Conservation (phyloP, 106 monocot species). For the Acorus calamus region DNA sequence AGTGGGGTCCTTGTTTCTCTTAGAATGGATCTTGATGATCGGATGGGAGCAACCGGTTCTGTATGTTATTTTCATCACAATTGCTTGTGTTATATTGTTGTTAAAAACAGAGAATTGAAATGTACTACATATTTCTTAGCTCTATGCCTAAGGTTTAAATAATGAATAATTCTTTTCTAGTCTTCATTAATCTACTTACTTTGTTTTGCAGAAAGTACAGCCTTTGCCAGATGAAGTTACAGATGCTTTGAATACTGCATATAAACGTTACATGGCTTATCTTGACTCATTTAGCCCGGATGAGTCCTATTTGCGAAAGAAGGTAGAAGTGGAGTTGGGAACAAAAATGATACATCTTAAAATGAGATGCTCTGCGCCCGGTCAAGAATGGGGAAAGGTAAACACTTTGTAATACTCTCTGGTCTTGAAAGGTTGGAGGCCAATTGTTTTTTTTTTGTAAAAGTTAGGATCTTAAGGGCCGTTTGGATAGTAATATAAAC, state of each 20-base stretch:
- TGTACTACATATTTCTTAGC: no score
- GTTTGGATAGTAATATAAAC: no score
- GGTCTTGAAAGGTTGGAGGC: no score
- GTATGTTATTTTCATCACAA: constrained; percentile 24
- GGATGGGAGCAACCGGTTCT: constrained; percentile 68
- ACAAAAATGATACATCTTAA: constrained; percentile 94
- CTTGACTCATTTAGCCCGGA: constrained; percentile 82
- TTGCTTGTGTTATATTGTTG: background rate
- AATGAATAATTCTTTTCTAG: no score
- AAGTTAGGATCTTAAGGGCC: no score
- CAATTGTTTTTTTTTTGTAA: no score
- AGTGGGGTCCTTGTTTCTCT: constrained; percentile 68
- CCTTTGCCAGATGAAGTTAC: constrained; percentile 51
- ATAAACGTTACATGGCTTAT: constrained; percentile 75
- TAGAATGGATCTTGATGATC: constrained; percentile 95
- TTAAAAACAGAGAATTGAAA: no score
- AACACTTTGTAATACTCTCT: background rate
- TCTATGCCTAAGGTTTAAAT: no score
- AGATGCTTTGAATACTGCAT: constrained; percentile 65
- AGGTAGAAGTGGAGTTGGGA: constrained; percentile 86
- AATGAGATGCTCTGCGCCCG: constrained; percentile 91
- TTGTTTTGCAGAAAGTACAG: constrained; percentile 50
- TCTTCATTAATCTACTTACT: background rate
- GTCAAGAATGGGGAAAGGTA: constrained; percentile 98
- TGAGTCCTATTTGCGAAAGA: constrained; percentile 71